Evolutionary conservation across 306 rosid genomes (phyloP), one percentile per base, ranked within the genome.

Genomic region (Malus orientalis): DNA sequence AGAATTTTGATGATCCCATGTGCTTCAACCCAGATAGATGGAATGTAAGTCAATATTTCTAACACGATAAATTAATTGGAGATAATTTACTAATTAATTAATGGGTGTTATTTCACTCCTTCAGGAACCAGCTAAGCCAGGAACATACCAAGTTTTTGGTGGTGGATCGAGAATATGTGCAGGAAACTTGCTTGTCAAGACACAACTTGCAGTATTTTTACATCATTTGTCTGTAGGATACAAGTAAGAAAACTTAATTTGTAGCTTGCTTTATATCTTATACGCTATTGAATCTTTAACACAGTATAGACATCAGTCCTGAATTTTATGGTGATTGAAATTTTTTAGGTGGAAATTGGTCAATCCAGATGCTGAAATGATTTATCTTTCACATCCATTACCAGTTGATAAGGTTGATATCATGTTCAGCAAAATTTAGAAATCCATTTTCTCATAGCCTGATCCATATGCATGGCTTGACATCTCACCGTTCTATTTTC

Each of bases 141-240:
- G 83, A 19, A 32, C 87, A 4, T 74, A 22, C 83, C 81, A 58
- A 80, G 84, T 58, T 8, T 86, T 88, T 55, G 88, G 85, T 1
- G 64, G 70, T 2, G 83, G 88, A 49, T 30, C 47, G 49, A 88
- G 87, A 82, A 53, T 80, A 9, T 88, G 89, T 63, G 74, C 84
- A 0, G 85, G 88, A 32, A 88, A 84, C 77, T 84, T 51, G 81
- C 84, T 82, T 61, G 87, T 78, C 1, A 88, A 78, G 59, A 18
- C 71, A n/a, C 86, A 84, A 74, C 76, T 84, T 11, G 64, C 84
- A 23, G 51, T 84, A 40, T 36, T 84, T 7, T 83, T 88, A 11
- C 90, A 80, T 74, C 87, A 82, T 82, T 77, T 88, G 54, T 78
- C 85, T 47, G 40, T 72, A 0, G 77, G 83, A 73, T 88, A 80